Conservation (phyloP, 2,329 filamentous ascomycete genomes). For the Huntiella bhutanensis region DNA sequence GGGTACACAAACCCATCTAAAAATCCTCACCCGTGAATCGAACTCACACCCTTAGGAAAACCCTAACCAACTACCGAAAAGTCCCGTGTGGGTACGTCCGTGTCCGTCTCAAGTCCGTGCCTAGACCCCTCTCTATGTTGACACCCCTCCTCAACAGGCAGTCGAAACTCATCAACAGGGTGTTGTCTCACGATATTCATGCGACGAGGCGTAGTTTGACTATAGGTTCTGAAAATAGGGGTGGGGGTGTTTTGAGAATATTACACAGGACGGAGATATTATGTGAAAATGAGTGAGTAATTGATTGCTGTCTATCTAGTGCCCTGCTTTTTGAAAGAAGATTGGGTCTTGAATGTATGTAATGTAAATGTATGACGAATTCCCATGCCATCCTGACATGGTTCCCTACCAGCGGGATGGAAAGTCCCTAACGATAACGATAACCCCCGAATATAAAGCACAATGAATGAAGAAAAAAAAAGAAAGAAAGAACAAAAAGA, state of each 20-base stretch:
- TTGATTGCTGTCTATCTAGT: neutral
- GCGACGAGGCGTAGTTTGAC: neutral
- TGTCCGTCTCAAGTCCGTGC: no score
- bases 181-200: conserved; percentile 2
- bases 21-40: no score
- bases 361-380: neutral
- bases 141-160: neutral
- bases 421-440: neutral
- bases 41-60: no score
- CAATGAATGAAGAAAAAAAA: neutral
- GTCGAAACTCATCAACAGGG: neutral
- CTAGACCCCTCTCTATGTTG: neutral
- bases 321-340: neutral
- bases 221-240: neutral
- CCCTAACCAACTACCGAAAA: no score
- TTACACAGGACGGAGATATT: neutral
- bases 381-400: neutral
- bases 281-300: neutral
- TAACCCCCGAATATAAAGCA: neutral
- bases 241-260: neutral
- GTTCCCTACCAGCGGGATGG: no score
- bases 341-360: conserved; percentile 3
- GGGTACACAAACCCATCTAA: no score
- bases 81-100: no score
- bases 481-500: neutral